Conservation (phyloP, 164 flowering plant genomes). For the Sedum album region DNA sequence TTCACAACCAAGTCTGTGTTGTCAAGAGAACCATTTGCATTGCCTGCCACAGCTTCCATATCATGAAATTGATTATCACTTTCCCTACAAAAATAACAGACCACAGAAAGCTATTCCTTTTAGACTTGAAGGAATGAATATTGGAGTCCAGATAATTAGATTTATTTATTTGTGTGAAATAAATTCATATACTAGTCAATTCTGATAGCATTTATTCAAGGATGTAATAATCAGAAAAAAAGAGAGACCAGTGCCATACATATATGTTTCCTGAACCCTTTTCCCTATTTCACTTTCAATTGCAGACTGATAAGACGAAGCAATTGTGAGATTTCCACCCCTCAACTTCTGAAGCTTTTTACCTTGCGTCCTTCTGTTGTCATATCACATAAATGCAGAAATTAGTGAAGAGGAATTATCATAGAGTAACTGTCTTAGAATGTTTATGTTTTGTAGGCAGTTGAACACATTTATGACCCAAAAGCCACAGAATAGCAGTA, state of each 20-base stretch:
- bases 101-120: background rate
- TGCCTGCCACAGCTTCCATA: too few relatives aligned
- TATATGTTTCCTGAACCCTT: background rate
- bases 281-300: background rate
- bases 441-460: background rate
- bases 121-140: background rate
- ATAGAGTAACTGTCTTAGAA: background rate
- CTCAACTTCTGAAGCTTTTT: background rate
- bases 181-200: too few relatives aligned
- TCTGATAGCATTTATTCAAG: background rate
- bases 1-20: background rate
- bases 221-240: background rate
- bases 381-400: background rate
- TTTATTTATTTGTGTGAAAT: background rate
- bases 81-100: background rate
- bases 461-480: background rate
- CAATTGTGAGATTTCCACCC: background rate
- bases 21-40: background rate
- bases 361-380: background rate
- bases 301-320: background rate
- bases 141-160: too few relatives aligned
- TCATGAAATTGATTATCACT: background rate
- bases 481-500: background rate
- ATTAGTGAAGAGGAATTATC: background rate
- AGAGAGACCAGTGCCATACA: background rate